These are phyloP conservation scores for Calonectria pseudoreteaudii DNA, from an alignment of 2,329 filamentous ascomycete genomes.

Conservation along the genomic window DNA sequence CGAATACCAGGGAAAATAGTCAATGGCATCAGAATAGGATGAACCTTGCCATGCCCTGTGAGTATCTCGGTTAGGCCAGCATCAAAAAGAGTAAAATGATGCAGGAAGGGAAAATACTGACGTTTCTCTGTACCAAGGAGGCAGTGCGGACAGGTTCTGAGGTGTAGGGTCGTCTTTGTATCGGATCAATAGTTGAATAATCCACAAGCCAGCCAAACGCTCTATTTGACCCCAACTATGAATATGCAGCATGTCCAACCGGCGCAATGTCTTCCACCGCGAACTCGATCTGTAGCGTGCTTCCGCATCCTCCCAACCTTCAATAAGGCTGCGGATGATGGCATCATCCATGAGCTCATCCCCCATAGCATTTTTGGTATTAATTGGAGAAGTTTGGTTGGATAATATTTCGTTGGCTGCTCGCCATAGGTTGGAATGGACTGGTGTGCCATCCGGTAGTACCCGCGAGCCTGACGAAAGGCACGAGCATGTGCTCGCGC, in stretches of 20 bases:
- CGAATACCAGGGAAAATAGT: conserved; percentile 1
- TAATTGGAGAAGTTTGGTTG: not conserved
- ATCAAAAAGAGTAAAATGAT: not conserved
- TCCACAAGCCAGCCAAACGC: not conserved
- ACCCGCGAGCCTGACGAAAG: not conserved
- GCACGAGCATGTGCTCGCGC: not conserved
- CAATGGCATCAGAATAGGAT: not conserved
- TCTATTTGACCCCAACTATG: not conserved
- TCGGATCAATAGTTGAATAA: not conserved
- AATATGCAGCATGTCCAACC: not conserved
- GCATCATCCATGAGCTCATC: not conserved
- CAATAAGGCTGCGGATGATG: not conserved
- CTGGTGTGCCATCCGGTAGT: not conserved
- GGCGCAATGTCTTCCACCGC: not conserved
- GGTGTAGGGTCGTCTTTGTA: not conserved
- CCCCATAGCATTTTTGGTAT: too few species aligned
- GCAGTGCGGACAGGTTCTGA: not conserved
- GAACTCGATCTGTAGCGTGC: not conserved
- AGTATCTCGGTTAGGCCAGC: not conserved
- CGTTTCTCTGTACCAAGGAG: not conserved
- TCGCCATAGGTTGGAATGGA: conserved; percentile 1
- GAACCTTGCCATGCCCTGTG: not conserved
- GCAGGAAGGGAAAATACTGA: not conserved
- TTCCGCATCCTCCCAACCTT: not conserved
- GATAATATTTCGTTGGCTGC: not conserved